These are phyloP conservation scores for Dioscorea zingiberensis DNA, from an alignment of 106 monocot species.

Conservation along the genomic window DNA sequence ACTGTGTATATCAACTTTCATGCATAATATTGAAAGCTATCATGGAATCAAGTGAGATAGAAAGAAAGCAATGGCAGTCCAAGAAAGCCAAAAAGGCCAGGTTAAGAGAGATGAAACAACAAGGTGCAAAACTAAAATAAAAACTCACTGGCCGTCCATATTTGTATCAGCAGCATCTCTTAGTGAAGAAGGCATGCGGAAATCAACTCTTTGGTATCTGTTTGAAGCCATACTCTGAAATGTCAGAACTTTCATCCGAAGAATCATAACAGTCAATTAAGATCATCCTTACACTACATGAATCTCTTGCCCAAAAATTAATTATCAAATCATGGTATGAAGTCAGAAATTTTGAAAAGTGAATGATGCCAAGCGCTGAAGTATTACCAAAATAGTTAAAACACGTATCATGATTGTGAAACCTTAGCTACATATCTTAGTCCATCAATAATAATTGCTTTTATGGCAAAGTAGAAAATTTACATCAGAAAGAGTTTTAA, in stretches of 20 bases:
- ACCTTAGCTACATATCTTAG: too few species aligned
- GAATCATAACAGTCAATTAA: neutral
- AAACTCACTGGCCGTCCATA: slow-evolving; percentile 20
- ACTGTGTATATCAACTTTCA: neutral
- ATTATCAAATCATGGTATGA: neutral
- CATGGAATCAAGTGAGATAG: too few species aligned
- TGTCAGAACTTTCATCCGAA: slow-evolving; percentile 1
- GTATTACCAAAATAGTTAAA: too few species aligned
- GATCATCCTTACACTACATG: neutral
- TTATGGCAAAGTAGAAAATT: too few species aligned
- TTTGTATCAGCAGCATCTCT: slow-evolving; percentile 27
- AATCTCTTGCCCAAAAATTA: neutral
- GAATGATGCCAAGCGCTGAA: neutral
- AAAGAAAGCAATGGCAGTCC: too few species aligned
- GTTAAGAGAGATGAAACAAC: too few species aligned
- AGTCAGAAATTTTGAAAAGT: neutral
- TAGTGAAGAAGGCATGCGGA: slow-evolving; percentile 49
- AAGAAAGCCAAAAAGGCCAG: too few species aligned
- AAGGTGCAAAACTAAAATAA: neutral
- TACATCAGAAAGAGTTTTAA: too few species aligned
- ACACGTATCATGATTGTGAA: too few species aligned
- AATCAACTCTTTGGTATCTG: slow-evolving; percentile 78
- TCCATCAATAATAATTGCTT: too few species aligned
- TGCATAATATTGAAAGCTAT: too few species aligned
- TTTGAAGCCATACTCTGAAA: slow-evolving; percentile 5